Conservation (phyloP, 495 filamentous ascomycete species). For the Aspergillus panamensis region DNA sequence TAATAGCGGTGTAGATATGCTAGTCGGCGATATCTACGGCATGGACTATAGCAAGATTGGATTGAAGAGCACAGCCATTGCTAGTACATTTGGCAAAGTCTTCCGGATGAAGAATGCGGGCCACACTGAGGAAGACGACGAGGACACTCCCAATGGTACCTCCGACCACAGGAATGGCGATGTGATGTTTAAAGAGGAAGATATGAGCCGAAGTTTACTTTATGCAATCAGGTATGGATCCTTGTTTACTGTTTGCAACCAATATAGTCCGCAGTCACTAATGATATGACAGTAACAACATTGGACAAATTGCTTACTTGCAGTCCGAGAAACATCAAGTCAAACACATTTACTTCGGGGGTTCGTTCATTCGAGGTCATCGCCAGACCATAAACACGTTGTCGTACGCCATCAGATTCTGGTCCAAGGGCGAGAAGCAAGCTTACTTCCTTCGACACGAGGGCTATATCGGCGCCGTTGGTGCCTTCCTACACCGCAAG, state of each 20-base stretch:
- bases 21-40: constrained; percentile 97
- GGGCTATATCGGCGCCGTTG: constrained; percentile 94
- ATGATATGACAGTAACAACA: constrained; percentile 73
- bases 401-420: constrained; percentile 93
- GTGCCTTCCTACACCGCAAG: constrained; percentile 88
- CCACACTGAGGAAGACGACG: constrained; percentile 23
- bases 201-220: constrained; percentile 68
- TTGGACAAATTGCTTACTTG: constrained; percentile 94
- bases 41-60: constrained; percentile 94
- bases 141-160: constrained; percentile 49
- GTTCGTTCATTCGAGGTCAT: constrained; percentile 94
- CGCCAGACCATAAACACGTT: constrained; percentile 96
- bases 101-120: constrained; percentile 83
- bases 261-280: constrained; percentile 13
- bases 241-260: not conserved
- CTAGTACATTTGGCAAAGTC: constrained; percentile 94
- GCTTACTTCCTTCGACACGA: constrained; percentile 96
- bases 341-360: constrained; percentile 94
- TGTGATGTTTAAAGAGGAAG: constrained; percentile 55
- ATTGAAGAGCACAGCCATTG: constrained; percentile 88
- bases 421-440: constrained; percentile 90
- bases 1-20: constrained; percentile 90
- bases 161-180: constrained; percentile 25
- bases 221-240: constrained; percentile 69
- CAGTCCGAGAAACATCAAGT: constrained; percentile 89